Percentiles rank a stretch among this genome's conserved stretches.
Evolutionary conservation across 1,284 basidiomycete genomes (phyloP).

Genomic region (Cutaneotrichosporon sp.): DNA sequence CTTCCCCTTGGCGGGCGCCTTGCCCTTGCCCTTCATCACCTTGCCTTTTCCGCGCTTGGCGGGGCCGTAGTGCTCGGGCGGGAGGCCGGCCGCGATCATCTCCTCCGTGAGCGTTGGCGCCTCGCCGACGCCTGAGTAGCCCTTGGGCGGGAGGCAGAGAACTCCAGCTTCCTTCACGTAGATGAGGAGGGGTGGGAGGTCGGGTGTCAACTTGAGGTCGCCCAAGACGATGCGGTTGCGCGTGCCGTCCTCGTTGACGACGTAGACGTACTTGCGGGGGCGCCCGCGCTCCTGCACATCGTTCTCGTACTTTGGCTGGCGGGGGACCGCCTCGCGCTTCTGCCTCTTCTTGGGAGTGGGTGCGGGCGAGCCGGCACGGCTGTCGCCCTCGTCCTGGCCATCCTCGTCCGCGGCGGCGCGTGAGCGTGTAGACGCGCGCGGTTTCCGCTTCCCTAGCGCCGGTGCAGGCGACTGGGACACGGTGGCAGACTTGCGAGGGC

Average conservation of each 20-base stretch:
- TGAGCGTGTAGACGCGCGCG: not conserved
- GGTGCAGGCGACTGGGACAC: not conserved
- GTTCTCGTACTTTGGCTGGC: constrained; percentile 26
- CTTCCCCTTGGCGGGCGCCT: not conserved
- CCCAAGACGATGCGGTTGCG: constrained; percentile 37
- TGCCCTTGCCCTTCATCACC: not conserved
- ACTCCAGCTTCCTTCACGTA: constrained; percentile 28
- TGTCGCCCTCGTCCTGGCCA: not conserved
- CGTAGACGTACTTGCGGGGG: constrained; percentile 45
- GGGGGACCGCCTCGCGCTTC: not conserved
- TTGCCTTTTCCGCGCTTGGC: constrained; percentile 13
- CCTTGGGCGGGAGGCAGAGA: constrained; percentile 33
- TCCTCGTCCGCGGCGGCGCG: not conserved
- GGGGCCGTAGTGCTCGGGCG: constrained; percentile 29
- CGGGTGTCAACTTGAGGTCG: constrained; percentile 27
- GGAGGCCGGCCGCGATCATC: constrained; percentile 26
- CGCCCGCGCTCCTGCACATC: constrained; percentile 41
- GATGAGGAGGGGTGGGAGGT: constrained; percentile 37
- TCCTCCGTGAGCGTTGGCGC: constrained; percentile 31
- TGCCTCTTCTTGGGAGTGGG: not conserved
- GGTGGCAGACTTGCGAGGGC: not conserved
- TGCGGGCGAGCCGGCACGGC: not conserved
- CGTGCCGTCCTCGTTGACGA: constrained; percentile 41
- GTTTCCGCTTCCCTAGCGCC: not conserved
- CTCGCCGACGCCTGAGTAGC: constrained; percentile 36